These are phyloP conservation scores for Harringtonia aguacate DNA, from an alignment of 2,329 filamentous ascomycete species.

Conservation along the genomic window DNA sequence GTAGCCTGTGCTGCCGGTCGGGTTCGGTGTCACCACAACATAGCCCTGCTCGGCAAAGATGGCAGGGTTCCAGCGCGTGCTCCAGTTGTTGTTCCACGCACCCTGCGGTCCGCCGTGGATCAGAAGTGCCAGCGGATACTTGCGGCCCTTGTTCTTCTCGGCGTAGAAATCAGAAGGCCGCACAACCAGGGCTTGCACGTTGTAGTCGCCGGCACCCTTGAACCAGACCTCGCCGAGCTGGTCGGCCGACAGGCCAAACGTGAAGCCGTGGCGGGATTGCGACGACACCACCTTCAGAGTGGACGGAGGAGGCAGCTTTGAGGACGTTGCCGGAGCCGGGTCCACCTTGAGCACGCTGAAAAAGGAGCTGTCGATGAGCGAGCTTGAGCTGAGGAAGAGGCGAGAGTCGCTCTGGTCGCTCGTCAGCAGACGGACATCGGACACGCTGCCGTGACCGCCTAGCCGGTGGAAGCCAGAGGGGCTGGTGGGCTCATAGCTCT, in stretches of 20 bases:
- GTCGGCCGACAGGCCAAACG: slow-evolving; percentile 51
- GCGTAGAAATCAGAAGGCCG: slow-evolving; percentile 57
- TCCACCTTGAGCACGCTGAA: slow-evolving; percentile 49
- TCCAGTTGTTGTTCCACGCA: slow-evolving; percentile 67
- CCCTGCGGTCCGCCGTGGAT: slow-evolving; percentile 79
- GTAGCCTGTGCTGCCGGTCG: slow-evolving; percentile 74
- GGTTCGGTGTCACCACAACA: slow-evolving; percentile 71
- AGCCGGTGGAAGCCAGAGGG: slow-evolving; percentile 5
- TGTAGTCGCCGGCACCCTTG: slow-evolving; percentile 49
- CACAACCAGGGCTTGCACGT: slow-evolving; percentile 61
- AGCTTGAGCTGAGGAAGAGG: slow-evolving; percentile 57
- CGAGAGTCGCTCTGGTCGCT: slow-evolving; percentile 24
- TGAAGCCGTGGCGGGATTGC: slow-evolving; percentile 51
- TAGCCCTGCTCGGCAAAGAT: slow-evolving; percentile 84
- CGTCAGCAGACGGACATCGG: slow-evolving; percentile 35
- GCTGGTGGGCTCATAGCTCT: neutral
- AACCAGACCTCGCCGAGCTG: slow-evolving; percentile 64
- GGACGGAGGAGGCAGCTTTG: slow-evolving; percentile 10
- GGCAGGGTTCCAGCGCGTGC: slow-evolving; percentile 75
- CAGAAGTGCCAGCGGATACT: slow-evolving; percentile 67
- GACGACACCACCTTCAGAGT: slow-evolving; percentile 44
- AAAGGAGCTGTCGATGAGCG: slow-evolving; percentile 60
- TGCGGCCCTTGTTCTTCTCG: slow-evolving; percentile 35
- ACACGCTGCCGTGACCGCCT: slow-evolving; percentile 37
- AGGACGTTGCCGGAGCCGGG: neutral